Evolutionary conservation across 768 basidiomycete species (phyloP), one percentile per base, ranked within the genome.

Genomic region (Kwoniella sp.): DNA sequence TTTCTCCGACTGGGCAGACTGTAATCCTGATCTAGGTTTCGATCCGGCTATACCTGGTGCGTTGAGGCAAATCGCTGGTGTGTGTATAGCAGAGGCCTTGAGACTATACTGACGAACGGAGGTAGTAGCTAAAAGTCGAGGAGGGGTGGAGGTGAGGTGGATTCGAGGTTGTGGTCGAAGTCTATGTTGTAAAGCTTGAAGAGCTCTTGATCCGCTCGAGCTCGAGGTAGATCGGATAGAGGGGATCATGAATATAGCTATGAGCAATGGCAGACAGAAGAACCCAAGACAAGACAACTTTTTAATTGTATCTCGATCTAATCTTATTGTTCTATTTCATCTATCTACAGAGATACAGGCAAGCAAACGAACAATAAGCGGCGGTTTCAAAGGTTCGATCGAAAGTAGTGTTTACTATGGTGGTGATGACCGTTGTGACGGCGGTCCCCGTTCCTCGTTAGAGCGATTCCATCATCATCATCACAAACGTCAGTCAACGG

Each of bases 221-320:
- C 34, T 37, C 34, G 34, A 37, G 34, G 13, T 37, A 5, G 41
- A 45, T 45, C 41, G 41, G 20, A 45, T 45, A 17, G 20, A 45
- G 41, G 41, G 41, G 41, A 45, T 9, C 41, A 45, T 45, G 41
- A 45, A 45, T 45, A 45, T 17, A 45, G 41, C 41, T 45, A 45
- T 45, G 11, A 45, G 41, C 15, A 17, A 45, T 9, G 41, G 4
- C 41, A 45, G 17, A 45, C 41, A 45, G 15, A 45, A n/a, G n/a
- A n/a, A n/a, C n/a, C 17, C 41, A 45, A 17, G 41, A 45, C 20
- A 45, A n/a, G n/a, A n/a, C n/a, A n/a, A n/a, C n/a, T n/a, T 17
- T 34, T 13, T 5, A 34, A 5, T 13, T 34, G 34, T 34, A 34
- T 34, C 5, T 34, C n/a, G n/a, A n/a, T 34, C 41, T 8, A 45